phyloP scores from a whole-genome alignment of 129 eudicot species.

The Erigeron canadensis region DNA sequence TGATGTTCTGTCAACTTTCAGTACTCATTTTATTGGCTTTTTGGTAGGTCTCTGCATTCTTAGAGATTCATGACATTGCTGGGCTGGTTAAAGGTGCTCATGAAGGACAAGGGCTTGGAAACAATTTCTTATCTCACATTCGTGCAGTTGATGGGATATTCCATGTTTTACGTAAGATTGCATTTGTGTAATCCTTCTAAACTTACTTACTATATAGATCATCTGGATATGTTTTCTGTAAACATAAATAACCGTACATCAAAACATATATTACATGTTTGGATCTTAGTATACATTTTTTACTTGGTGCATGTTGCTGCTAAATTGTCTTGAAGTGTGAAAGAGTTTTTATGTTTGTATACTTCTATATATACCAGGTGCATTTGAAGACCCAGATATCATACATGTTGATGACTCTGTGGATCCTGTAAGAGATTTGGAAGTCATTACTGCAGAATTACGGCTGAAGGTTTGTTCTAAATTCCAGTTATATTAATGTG shows the following conservation, averaged over 20 bases:
- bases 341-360: background rate
- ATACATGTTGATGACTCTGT: constrained; percentile 93
- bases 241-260: background rate
- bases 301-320: constrained; percentile 6
- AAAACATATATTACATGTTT: background rate
- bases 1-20: background rate
- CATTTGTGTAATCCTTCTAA: background rate
- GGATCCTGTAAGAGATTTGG: constrained; percentile 96
- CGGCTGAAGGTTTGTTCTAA: constrained; percentile 69
- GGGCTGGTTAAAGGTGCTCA: constrained; percentile 99
- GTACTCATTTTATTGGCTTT: background rate
- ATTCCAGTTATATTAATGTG: background rate
- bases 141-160: constrained; percentile 99
- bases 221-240: background rate
- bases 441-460: constrained; percentile 75
- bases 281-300: background rate
- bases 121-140: constrained; percentile 95
- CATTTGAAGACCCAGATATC: constrained; percentile 95
- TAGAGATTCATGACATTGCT: constrained; percentile 99
- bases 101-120: constrained; percentile 98
- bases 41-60: constrained; percentile 81
- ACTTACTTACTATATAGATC: background rate
- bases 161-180: constrained; percentile 89
- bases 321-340: constrained; percentile 1
- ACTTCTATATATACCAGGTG: constrained; percentile 55